Evolutionary conservation across 2,329 filamentous ascomycete genomes (phyloP), one percentile per base, ranked within the genome.

Genomic region (Didymosphaeria variabile): DNA sequence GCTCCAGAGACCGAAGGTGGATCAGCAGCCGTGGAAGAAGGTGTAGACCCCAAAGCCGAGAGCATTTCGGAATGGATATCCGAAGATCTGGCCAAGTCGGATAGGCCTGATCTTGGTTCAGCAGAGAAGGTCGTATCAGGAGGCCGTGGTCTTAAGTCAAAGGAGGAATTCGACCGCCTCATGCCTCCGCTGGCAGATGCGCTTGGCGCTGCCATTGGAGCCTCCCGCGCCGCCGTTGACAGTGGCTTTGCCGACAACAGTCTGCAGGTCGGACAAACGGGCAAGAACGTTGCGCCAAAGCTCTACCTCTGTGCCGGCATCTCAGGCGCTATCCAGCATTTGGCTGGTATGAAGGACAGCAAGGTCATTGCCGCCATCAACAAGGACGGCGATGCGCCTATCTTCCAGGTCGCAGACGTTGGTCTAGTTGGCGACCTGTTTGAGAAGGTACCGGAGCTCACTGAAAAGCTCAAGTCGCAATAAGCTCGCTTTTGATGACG

Each of bases 311-410:
- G 93, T 57, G 94, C 94, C 13, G 95, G 95, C 75, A 98, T 99
- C 71, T 97, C 93, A 9, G 95, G 95, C 57, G 95, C 95, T 23
- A 99, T 99, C 71, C 95, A 99, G 82, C 95, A 99, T 84, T 81
- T 99, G 81, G 95, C 95, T 34, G 95, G 95, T 77, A 99, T 99
- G 95, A 99, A 99, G 87, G 95, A 99, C 77, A 97, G 93, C 84
- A 99, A 99, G 84, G 95, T 99, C 61, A 99, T 99, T 82, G 95
- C 94, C 23, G 93, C 93, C 15, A 98, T 99, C 77, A 99, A 99
- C 86, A 99, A 99, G 84, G 95, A 99, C 76, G 84, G 89, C 5
- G 95, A 99, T 80, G 95, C 95, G 59, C 95, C 95, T 32, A 99
- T 99, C 71, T 99, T 99, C 86, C 95, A 99, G 81, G 89, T 99